Conservation (phyloP, 2,329 filamentous ascomycete species). For the Ophiostoma novo-ulmi region DNA sequence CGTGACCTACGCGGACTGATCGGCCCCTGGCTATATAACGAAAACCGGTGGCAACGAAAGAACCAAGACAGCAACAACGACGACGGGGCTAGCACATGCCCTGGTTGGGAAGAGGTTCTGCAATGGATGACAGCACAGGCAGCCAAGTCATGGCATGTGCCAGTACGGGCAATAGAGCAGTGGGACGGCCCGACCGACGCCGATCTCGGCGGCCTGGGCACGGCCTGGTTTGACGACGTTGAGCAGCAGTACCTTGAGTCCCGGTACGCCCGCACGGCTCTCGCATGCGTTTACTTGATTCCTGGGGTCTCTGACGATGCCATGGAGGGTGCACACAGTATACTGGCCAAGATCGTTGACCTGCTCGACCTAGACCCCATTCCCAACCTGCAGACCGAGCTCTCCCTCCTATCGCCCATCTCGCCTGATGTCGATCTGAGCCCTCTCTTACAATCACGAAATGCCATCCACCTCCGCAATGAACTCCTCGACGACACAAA, state of each 20-base stretch:
- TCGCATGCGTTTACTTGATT: constrained; percentile 65
- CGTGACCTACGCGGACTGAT: constrained; percentile 64
- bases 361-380: constrained; percentile 58
- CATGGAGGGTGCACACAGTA: constrained; percentile 54
- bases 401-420: constrained; percentile 43
- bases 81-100: constrained; percentile 34
- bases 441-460: constrained; percentile 38
- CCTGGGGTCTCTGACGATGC: constrained; percentile 54
- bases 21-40: constrained; percentile 68
- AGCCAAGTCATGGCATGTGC: constrained; percentile 53
- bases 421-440: constrained; percentile 27
- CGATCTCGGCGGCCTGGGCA: constrained; percentile 58
- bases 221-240: constrained; percentile 55
- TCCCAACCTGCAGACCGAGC: constrained; percentile 43
- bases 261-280: constrained; percentile 61
- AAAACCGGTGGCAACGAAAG: constrained; percentile 50
- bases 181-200: constrained; percentile 71
- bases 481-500: constrained; percentile 57
- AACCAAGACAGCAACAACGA: not conserved
- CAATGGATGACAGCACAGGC: constrained; percentile 62
- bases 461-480: constrained; percentile 45
- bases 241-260: constrained; percentile 55
- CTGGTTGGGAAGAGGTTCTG: constrained; percentile 65
- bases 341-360: constrained; percentile 54
- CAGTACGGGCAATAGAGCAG: constrained; percentile 58